Conservation (phyloP, 768 basidiomycete genomes). For the Dioszegia aurantiaca region DNA sequence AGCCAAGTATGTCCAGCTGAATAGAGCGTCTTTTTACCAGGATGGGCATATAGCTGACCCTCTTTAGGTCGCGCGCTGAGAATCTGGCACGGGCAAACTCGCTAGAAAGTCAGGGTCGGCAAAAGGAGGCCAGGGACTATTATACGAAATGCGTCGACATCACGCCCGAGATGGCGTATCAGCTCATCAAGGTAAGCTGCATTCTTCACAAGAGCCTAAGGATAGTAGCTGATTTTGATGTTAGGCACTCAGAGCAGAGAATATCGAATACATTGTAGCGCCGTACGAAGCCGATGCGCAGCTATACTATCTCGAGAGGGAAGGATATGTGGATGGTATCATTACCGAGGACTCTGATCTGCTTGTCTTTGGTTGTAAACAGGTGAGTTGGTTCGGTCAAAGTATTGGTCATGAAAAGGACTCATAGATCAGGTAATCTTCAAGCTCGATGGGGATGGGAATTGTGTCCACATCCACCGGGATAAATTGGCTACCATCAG, state of each 20-base stretch:
- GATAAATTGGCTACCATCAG: conserved; percentile 55
- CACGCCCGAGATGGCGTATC: conserved; percentile 94
- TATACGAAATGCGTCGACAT: conserved; percentile 92
- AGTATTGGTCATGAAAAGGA: neutral
- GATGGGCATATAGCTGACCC: neutral
- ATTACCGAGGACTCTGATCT: conserved; percentile 98
- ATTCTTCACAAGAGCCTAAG: neutral
- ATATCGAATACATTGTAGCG: conserved; percentile 80
- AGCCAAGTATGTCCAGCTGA: conserved; percentile 54
- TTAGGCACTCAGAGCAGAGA: conserved; percentile 80
- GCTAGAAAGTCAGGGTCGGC: conserved; percentile 72
- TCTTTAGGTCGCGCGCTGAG: conserved; percentile 60
- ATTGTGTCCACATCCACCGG: conserved; percentile 53
- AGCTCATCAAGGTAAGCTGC: conserved; percentile 79
- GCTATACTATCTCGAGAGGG: conserved; percentile 81
- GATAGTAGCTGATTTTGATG: neutral
- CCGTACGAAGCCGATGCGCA: conserved; percentile 99
- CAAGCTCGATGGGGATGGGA: conserved; percentile 70
- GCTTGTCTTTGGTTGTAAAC: conserved; percentile 91
- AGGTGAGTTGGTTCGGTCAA: conserved; percentile 55
- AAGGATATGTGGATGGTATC: conserved; percentile 79
- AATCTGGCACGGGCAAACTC: conserved; percentile 70
- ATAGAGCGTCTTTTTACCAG: neutral
- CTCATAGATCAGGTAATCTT: conserved; percentile 58
- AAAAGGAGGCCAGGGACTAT: conserved; percentile 75